A percentile compares a stretch with the other conserved stretches of the same genome.
Conservation (phyloP, 768 basidiomycete species). For the Naematelia aurantialba region DNA sequence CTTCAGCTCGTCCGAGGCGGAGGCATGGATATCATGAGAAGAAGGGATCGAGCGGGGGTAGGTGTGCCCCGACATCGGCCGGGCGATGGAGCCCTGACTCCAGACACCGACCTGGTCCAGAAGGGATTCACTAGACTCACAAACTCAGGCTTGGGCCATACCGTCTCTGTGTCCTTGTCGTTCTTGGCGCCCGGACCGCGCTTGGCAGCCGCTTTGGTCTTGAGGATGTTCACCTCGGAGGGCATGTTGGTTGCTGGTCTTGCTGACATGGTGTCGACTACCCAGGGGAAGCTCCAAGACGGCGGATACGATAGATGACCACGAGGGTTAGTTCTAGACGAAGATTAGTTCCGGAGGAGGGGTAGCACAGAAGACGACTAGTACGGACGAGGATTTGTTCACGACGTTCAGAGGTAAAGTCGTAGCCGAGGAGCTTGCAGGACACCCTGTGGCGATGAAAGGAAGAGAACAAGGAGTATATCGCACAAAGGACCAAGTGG, state of each 20-base stretch:
- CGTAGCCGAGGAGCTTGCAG: too few relatives aligned
- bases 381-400: too few relatives aligned
- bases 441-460: too few relatives aligned
- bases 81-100: too few relatives aligned
- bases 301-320: too few relatives aligned
- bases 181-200: conserved; percentile 23
- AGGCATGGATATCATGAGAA: neutral
- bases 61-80: too few relatives aligned
- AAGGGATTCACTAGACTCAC: conserved; percentile 26
- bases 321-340: too few relatives aligned
- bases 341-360: too few relatives aligned
- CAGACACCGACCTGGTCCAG: too few relatives aligned
- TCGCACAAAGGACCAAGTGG: neutral
- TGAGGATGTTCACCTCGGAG: conserved; percentile 43
- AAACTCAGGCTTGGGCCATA: conserved; percentile 45
- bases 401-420: neutral
- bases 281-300: too few relatives aligned
- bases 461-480: neutral
- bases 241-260: conserved; percentile 21
- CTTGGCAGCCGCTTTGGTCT: conserved; percentile 38
- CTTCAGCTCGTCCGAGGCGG: neutral
- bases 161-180: conserved; percentile 23
- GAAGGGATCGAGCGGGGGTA: neutral
- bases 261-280: neutral
- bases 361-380: too few relatives aligned